These are phyloP conservation scores for Lanzia echinophila DNA, from an alignment of 2,329 filamentous ascomycete genomes.

Conservation along the genomic window DNA sequence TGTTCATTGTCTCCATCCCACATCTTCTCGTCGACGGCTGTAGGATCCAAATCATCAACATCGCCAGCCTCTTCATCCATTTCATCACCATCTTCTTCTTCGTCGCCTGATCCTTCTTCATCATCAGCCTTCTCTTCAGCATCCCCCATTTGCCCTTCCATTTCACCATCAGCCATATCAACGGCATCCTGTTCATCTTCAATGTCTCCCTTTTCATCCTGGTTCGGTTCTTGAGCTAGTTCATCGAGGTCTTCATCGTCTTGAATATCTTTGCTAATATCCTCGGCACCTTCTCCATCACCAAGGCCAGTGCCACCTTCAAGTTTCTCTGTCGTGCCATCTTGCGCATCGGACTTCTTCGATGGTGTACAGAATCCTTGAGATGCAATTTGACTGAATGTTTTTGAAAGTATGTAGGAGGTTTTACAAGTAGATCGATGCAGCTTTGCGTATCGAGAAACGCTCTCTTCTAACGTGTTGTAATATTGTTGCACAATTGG, in stretches of 20 bases:
- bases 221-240: constrained; percentile 75
- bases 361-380: constrained; percentile 89
- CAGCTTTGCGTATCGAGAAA: constrained; percentile 53
- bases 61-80: constrained; percentile 87
- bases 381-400: constrained; percentile 70
- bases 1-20: constrained; percentile 85
- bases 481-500: constrained; percentile 74
- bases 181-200: constrained; percentile 79
- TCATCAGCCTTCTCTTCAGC: constrained; percentile 55
- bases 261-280: constrained; percentile 95
- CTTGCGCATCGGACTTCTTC: constrained; percentile 67
- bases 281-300: constrained; percentile 89
- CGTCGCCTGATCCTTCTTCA: constrained; percentile 57
- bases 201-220: constrained; percentile 53
- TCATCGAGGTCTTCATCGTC: constrained; percentile 91
- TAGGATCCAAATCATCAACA: constrained; percentile 84
- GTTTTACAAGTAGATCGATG: constrained; percentile 69
- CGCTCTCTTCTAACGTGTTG: constrained; percentile 49
- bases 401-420: constrained; percentile 66
- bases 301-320: constrained; percentile 91
- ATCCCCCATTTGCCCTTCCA: constrained; percentile 78
- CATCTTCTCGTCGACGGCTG: constrained; percentile 94
- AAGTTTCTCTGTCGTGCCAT: constrained; percentile 67
- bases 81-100: constrained; percentile 57
- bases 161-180: constrained; percentile 87